Evolutionary conservation across 2,329 filamentous ascomycete genomes (phyloP).

Genomic region (Trichoderma sp.): DNA sequence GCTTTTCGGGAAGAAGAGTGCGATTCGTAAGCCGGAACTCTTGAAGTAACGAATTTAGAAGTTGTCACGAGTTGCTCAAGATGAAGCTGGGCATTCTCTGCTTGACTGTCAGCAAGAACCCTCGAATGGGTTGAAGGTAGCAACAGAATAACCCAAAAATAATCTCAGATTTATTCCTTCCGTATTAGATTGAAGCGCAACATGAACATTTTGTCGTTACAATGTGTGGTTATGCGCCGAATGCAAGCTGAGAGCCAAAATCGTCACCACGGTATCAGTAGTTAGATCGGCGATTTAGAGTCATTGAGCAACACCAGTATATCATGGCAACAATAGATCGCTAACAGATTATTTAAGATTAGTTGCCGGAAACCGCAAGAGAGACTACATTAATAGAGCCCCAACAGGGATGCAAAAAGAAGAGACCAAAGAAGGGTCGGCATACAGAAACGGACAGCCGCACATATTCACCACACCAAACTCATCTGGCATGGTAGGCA

Average conservation of each 20-base stretch:
- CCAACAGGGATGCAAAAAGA: background rate
- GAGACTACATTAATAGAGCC: background rate
- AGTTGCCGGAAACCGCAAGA: background rate
- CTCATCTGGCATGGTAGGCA: background rate
- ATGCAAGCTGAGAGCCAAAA: background rate
- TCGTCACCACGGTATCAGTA: background rate
- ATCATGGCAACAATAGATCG: background rate
- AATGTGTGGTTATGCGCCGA: background rate
- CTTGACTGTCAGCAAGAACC: background rate
- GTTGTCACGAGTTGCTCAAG: no score
- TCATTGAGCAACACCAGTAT: background rate
- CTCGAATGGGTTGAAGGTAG: background rate
- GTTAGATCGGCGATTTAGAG: background rate
- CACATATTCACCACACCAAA: background rate
- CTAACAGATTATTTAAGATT: background rate
- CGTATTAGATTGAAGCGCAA: background rate
- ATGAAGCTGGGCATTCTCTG: background rate
- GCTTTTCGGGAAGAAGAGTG: background rate
- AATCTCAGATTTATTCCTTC: background rate
- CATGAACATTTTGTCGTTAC: background rate
- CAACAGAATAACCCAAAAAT: background rate
- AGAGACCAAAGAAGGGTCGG: rapidly evolving
- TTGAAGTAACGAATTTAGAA: background rate
- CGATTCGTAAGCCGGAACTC: background rate
- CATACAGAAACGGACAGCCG: background rate